Base-by-base conservation (phyloP, 2,329 filamentous ascomycete species). In the Claviceps sorghi region DNA sequence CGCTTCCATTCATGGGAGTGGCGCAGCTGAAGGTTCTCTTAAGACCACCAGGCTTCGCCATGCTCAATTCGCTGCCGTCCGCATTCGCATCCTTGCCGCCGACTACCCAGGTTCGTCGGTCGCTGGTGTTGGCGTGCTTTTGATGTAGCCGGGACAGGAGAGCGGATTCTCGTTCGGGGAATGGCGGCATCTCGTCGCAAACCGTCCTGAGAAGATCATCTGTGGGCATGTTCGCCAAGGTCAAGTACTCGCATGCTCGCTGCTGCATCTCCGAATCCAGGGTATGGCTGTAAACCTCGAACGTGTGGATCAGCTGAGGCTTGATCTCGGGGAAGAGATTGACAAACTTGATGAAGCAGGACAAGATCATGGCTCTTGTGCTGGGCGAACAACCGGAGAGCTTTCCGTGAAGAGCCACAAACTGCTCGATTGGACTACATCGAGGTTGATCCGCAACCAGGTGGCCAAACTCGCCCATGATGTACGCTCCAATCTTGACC, bases 311-410 rank as follows among this genome's bases (percentile, higher is more conserved):
- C 3, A 98, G 79, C 66, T 96, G 91, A 9, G 90, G 88, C 69
- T 96, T 97, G 71, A 98, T 97, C 66, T 98, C 94, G 1, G 93
- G 93, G 67, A 98, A 98, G 50, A 98, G 72, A 67, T 98, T 98
- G 69, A 98, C 88, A 61, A 90, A 98, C 70, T 98, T 98, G 76
- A 97, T 77, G 65, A 96, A 98, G 51, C 85, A 94, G 0, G 91
- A 97, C 46, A 98, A 72, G 42, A 98, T 86, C 76, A 98, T 95
- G 29, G 88, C 93, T 58, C 90, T 79, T 11, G 94, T 96, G 60
- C 84, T 85, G 19, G 91, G 86, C 0, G 91, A 95, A 65, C 88
- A 95, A 7, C 83, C 86, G 45, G 87, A 81, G 64, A 98, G 83
- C 70, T 98, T 98, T 49, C 80, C 79, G 61, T 96, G 90, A 52